Evolutionary conservation across 2,329 filamentous ascomycete genomes (phyloP).

Genomic region (Botrytis pseudocinerea): DNA sequence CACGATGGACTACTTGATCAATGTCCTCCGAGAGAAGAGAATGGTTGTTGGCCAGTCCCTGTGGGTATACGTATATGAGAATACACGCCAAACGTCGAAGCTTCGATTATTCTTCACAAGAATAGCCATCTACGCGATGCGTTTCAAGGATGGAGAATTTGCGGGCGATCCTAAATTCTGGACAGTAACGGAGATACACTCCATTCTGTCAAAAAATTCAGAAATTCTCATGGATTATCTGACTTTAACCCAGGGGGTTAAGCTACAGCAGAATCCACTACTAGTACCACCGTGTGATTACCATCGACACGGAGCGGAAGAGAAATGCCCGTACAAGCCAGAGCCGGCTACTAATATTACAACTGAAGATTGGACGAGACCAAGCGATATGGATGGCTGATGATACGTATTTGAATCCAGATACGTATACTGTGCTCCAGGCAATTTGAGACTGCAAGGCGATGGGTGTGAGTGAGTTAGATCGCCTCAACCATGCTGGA

Average conservation of each 20-base stretch:
- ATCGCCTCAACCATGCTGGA: too few species aligned
- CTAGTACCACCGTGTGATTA: neutral
- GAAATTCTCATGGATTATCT: neutral
- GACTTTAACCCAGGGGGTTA: neutral
- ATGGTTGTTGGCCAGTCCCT: neutral
- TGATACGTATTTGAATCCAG: too few species aligned
- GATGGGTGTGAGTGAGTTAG: too few species aligned
- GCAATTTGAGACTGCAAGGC: neutral
- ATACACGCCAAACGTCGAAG: neutral
- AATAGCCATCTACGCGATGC: neutral
- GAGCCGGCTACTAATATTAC: rapidly evolving
- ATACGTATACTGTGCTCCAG: rapidly evolving
- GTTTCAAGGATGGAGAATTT: neutral
- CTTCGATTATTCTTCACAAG: neutral
- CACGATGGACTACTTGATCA: neutral
- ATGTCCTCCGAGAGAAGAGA: neutral
- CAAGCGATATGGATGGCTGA: neutral
- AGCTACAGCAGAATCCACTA: neutral
- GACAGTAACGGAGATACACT: neutral
- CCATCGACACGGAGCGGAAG: neutral
- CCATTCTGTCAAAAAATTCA: neutral
- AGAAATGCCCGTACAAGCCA: neutral
- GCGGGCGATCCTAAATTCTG: neutral
- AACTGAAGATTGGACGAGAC: neutral
- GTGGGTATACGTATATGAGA: neutral